Evolutionary conservation across 2,329 filamentous ascomycete genomes (phyloP).

Genomic region (Colletotrichum orchidophilum): DNA sequence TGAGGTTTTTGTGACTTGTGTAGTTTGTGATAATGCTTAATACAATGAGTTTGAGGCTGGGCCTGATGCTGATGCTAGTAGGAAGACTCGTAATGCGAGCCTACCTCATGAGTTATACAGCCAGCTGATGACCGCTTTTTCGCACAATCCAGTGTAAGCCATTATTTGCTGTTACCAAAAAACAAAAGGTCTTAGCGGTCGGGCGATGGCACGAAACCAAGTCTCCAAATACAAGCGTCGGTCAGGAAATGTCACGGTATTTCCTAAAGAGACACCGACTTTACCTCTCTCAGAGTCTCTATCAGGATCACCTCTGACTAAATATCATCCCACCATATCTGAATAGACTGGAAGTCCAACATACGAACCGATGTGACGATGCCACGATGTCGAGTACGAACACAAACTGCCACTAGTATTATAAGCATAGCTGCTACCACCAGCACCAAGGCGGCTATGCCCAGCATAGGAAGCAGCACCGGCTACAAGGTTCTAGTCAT

Average conservation of each 20-base stretch:
- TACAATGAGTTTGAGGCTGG: neutral
- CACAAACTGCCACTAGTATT: slow-evolving; percentile 22
- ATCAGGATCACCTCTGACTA: neutral
- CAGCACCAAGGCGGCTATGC: slow-evolving; percentile 25
- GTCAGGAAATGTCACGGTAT: slow-evolving; percentile 2
- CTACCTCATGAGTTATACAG: neutral
- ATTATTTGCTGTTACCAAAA: neutral
- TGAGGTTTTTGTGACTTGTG: too few species aligned
- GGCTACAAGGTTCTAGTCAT: slow-evolving; percentile 47
- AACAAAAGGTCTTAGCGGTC: neutral
- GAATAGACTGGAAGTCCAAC: neutral
- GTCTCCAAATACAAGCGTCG: slow-evolving; percentile 13
- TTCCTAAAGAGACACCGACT: neutral
- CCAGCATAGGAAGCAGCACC: slow-evolving; percentile 36
- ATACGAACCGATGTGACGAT: slow-evolving; percentile 4
- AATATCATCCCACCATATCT: neutral
- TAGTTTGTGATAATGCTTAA: neutral
- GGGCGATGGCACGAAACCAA: neutral
- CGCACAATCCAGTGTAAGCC: neutral
- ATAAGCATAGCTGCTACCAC: slow-evolving; percentile 29
- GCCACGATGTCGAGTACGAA: neutral
- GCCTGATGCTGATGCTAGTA: neutral
- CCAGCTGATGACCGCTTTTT: neutral
- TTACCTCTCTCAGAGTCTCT: neutral
- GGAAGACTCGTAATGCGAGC: neutral